Percentiles rank a stretch among this genome's conserved stretches.
These are phyloP conservation scores for Lachnellula arida DNA, from an alignment of 2,329 filamentous ascomycete species.

Conservation along the genomic window DNA sequence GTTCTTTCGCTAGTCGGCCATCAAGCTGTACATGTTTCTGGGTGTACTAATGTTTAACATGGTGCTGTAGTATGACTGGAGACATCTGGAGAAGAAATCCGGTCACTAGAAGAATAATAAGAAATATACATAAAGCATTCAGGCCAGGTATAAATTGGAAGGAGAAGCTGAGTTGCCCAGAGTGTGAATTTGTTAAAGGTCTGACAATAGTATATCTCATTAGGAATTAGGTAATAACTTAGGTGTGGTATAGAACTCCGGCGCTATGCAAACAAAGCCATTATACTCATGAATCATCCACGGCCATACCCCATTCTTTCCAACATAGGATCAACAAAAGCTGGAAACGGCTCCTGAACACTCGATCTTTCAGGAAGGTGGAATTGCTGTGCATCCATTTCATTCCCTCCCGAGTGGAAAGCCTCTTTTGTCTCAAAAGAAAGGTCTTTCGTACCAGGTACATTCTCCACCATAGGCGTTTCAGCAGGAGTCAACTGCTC, in stretches of 20 bases:
- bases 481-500: constrained; percentile 19
- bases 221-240: background rate
- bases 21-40: no score
- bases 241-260: constrained; percentile 15
- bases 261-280: constrained; percentile 11
- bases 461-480: constrained; percentile 17
- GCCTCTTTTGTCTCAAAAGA: constrained; percentile 11
- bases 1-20: no score
- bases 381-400: background rate
- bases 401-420: constrained; percentile 1
- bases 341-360: constrained; percentile 9
- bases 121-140: background rate
- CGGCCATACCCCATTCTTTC: constrained; percentile 2
- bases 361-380: constrained; percentile 4
- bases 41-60: no score
- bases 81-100: no score
- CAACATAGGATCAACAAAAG: constrained; percentile 8
- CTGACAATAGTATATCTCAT: background rate
- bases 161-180: no score
- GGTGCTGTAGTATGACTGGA: no score
- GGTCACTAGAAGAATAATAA: background rate
- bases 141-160: background rate
- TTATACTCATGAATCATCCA: background rate
- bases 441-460: constrained; percentile 9
- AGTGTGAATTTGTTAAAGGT: no score